Evolutionary conservation across 768 basidiomycete genomes (phyloP).

Genomic region (Tulasnella sp.): DNA sequence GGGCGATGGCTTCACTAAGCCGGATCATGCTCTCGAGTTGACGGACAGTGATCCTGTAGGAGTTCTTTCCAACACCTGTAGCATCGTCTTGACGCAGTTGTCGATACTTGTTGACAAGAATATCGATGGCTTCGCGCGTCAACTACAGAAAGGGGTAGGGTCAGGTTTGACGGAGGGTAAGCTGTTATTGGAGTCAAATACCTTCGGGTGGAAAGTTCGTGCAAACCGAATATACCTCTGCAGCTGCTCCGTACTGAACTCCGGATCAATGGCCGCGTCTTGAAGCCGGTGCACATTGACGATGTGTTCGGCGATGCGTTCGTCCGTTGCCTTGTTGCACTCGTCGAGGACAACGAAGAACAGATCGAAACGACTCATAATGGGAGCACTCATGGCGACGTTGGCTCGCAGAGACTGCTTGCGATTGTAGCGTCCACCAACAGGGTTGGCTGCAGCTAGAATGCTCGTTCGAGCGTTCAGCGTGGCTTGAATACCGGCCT

Average conservation of each 20-base stretch:
- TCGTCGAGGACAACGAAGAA: slow-evolving; percentile 99
- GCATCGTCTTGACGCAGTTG: slow-evolving; percentile 89
- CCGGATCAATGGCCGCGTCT: slow-evolving; percentile 90
- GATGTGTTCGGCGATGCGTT: slow-evolving; percentile 93
- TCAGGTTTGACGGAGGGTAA: neutral
- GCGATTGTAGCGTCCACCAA: slow-evolving; percentile 94
- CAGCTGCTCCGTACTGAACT: slow-evolving; percentile 94
- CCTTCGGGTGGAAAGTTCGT: slow-evolving; percentile 96
- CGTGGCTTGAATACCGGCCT: slow-evolving; percentile 98
- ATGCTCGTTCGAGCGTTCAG: slow-evolving; percentile 97
- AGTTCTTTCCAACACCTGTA: slow-evolving; percentile 80
- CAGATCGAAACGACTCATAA: slow-evolving; percentile 98
- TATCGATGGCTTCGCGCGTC: slow-evolving; percentile 85
- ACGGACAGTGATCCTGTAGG: slow-evolving; percentile 95
- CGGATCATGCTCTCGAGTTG: slow-evolving; percentile 99
- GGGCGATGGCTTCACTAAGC: slow-evolving; percentile 91
- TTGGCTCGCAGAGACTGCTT: slow-evolving; percentile 90
- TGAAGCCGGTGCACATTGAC: slow-evolving; percentile 96
- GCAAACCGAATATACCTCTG: slow-evolving; percentile 98
- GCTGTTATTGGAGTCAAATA: slow-evolving; percentile 37
- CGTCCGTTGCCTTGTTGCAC: slow-evolving; percentile 86
- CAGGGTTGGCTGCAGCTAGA: slow-evolving; percentile 94
- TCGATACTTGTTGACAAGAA: slow-evolving; percentile 94
- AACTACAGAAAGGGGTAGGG: slow-evolving; percentile 52
- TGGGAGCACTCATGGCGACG: slow-evolving; percentile 95